Evolutionary conservation across 306 rosid genomes (phyloP).

Genomic region (Pyrus betulifolia): DNA sequence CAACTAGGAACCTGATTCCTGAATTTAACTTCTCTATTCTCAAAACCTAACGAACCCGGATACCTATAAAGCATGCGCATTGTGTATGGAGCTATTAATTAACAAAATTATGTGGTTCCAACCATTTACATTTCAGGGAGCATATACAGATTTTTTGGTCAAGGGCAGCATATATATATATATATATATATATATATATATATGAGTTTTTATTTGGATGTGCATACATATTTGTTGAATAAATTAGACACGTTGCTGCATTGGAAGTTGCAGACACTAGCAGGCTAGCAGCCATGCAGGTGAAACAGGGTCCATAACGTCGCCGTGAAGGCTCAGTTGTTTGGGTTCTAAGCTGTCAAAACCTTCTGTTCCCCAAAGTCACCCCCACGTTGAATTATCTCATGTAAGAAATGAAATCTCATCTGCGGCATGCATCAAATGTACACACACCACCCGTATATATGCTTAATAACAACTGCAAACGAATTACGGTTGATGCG

Average conservation of each 20-base stretch:
- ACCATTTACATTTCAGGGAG: not conserved
- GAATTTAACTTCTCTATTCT: not conserved
- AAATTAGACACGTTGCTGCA: not conserved
- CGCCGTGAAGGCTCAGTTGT: conserved; percentile 25
- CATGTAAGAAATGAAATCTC: not conserved
- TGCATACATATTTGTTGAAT: too few relatives aligned
- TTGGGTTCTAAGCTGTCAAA: conserved; percentile 4
- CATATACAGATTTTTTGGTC: not conserved
- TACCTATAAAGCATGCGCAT: too few relatives aligned
- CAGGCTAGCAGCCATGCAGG: not conserved
- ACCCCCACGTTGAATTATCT: not conserved
- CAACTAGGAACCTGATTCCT: not conserved
- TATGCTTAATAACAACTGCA: not conserved
- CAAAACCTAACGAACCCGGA: too few relatives aligned
- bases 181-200: too few relatives aligned
- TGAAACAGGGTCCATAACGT: not conserved
- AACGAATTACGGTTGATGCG: not conserved
- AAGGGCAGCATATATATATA: not conserved
- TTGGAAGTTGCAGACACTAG: conserved; percentile 7
- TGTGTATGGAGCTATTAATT: not conserved
- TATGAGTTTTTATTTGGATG: too few relatives aligned
- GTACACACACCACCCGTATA: not conserved
- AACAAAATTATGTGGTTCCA: not conserved
- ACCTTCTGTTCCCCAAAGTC: not conserved
- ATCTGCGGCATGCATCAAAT: not conserved